Evolutionary conservation across 2,329 filamentous ascomycete species (phyloP), one percentile per base, ranked within the genome.

Genomic region (Septoria petroselini): DNA sequence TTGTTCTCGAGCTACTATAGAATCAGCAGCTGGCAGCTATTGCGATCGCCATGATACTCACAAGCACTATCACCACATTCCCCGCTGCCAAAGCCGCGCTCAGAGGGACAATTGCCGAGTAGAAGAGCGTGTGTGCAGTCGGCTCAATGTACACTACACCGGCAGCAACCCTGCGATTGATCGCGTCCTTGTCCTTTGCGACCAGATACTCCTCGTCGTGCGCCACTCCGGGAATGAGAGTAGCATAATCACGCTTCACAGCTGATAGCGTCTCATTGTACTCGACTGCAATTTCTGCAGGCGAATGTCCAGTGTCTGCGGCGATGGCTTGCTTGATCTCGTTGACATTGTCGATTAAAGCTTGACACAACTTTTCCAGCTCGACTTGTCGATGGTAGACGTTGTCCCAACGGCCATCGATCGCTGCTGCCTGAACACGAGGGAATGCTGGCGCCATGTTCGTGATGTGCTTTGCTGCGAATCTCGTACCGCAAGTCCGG

Each of bases 21-120:
- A 3, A 25, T 51, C 33, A 51, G 41, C 35, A 15, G 25, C 25
- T 19, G 18, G 27, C n/a, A 33, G 41, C n/a, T 37, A 14, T n/a
- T 4, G 2, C 25, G 8, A 7, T 38, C 12, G 7, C 14, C 18
- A 17, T 2, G 1, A 2, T 2, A 46, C 66, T 58, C 51, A 77
- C 76, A 66, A 77, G 72, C 8, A 80, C 38, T 25, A 74, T 66
- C 2, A 78, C 68, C 56, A 75, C 79, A 50, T 77, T 79, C 0
- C 77, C 77, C 9, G 75, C 74, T 1, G 73, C 71, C 23, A 80
- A 55, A 6, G 76, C 75, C 3, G 75, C 71, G 27, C 68, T 70
- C 31, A 79, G 42, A 0, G 75, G 70, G 3, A 64, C 65, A 14
- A 78, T 55, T 1, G 71, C 57, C 0, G 72, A 76, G 53, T 73